Evolutionary conservation across 495 filamentous ascomycete genomes (phyloP).

Genomic region (Parathielavia hyrcaniae): DNA sequence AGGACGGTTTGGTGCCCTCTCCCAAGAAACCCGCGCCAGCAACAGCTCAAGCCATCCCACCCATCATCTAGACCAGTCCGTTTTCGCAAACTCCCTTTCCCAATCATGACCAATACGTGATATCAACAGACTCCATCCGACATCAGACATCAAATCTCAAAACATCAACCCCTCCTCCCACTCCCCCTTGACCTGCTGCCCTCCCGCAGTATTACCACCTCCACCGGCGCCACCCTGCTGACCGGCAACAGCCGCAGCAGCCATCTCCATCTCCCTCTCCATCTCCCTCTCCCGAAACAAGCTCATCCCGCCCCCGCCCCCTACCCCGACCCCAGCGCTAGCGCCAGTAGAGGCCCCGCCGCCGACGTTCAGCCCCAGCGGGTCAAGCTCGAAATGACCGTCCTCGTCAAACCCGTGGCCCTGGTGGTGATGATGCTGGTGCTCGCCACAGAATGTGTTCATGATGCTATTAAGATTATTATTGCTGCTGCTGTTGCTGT

Average conservation of each 20-base stretch:
- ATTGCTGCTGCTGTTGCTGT: not conserved
- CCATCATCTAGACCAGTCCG: not conserved
- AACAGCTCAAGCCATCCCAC: not conserved
- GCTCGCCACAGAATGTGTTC: conserved; percentile 20
- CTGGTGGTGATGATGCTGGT: conserved; percentile 28
- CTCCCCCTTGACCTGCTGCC: conserved; percentile 32
- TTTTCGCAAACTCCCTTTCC: not conserved
- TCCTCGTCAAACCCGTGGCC: conserved; percentile 22
- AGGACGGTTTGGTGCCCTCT: not conserved
- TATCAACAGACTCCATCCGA: too few relatives aligned
- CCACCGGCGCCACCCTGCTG: not conserved
- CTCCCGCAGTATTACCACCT: not conserved
- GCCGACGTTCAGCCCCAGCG: not conserved
- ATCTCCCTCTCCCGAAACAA: conserved; percentile 11
- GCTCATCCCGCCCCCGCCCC: not conserved
- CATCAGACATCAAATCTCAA: not conserved
- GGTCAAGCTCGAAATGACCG: conserved; percentile 17
- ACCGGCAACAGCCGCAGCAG: too few relatives aligned
- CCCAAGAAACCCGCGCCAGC: not conserved
- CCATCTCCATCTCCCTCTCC: conserved; percentile 7
- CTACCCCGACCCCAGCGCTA: not conserved
- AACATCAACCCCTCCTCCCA: conserved; percentile 24
- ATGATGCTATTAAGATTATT: conserved; percentile 25
- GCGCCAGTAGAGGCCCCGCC: not conserved
- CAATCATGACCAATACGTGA: too few relatives aligned